Evolutionary conservation across 1,139 yeast species (phyloP).

Genomic region (Blastobotrys niveus): DNA sequence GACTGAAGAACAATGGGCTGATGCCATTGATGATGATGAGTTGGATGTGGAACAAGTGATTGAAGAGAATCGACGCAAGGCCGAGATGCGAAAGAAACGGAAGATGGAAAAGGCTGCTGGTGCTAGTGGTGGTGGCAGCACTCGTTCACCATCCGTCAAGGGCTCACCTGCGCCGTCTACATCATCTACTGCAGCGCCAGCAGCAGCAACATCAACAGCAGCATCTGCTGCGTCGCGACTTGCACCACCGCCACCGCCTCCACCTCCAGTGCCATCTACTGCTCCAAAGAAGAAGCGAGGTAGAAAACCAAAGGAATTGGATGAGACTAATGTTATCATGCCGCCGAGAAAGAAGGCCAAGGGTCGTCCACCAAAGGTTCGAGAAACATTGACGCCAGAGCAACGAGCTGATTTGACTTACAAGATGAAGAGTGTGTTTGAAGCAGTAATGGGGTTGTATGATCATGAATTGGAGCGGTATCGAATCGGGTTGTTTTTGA

Average conservation of each 20-base stretch:
- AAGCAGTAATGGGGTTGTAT: constrained; percentile 21
- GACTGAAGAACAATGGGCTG: constrained; percentile 91
- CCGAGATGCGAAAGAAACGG: background rate
- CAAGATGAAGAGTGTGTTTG: constrained; percentile 25
- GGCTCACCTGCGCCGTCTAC: too few species aligned
- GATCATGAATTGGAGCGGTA: constrained; percentile 33
- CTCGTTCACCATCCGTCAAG: too few species aligned
- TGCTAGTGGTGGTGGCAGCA: too few species aligned
- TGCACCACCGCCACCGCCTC: background rate
- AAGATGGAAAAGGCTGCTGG: too few species aligned
- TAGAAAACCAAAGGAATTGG: constrained; percentile 6
- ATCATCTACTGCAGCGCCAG: too few species aligned
- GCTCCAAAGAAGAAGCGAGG: constrained; percentile 9
- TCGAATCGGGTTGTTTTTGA: constrained; percentile 55
- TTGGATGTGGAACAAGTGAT: constrained; percentile 66
- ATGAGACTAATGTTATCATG: constrained; percentile 8
- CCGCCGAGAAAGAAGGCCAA: constrained; percentile 31
- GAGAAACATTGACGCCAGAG: constrained; percentile 39
- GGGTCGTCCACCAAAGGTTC: constrained; percentile 38
- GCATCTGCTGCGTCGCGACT: background rate
- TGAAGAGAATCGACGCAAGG: constrained; percentile 8
- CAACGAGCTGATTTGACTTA: constrained; percentile 25
- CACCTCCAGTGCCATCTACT: background rate
- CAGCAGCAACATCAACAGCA: too few species aligned
- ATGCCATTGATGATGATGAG: constrained; percentile 66